These are phyloP conservation scores for Globisporangium sylvaticum DNA, from an alignment of 352 stramenopile genomes.

Conservation along the genomic window DNA sequence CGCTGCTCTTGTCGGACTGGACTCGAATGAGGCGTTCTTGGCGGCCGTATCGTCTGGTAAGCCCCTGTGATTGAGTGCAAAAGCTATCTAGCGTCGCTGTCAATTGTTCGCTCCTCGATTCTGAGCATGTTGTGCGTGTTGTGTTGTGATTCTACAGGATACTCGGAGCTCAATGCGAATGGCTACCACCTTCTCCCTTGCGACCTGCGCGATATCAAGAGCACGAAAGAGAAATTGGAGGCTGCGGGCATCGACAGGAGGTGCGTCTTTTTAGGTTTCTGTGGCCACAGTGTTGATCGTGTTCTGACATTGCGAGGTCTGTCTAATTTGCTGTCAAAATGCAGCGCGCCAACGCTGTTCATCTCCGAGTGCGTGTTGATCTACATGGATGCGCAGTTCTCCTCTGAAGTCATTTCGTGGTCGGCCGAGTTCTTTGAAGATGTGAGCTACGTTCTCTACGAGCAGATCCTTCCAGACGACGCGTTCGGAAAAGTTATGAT, in stretches of 20 bases:
- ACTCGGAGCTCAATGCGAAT: constrained; percentile 57
- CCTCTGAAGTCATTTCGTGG: constrained; percentile 70
- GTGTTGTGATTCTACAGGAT: constrained; percentile 19
- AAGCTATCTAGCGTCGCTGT: too few relatives aligned
- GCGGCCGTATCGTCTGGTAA: constrained; percentile 48
- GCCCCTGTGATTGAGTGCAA: too few relatives aligned
- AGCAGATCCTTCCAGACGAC: constrained; percentile 89
- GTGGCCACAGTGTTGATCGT: neutral
- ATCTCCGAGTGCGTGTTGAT: constrained; percentile 91
- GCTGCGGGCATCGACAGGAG: constrained; percentile 45
- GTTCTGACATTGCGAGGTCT: neutral
- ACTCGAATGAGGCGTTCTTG: constrained; percentile 38
- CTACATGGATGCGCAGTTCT: constrained; percentile 88
- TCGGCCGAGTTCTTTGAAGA: constrained; percentile 61
- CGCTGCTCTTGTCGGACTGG: constrained; percentile 37
- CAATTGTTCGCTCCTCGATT: too few relatives aligned
- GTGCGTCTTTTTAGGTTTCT: constrained; percentile 7
- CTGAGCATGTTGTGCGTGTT: neutral
- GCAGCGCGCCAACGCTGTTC: constrained; percentile 60
- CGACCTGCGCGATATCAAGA: constrained; percentile 64
- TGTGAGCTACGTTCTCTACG: constrained; percentile 83
- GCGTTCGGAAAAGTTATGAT: constrained; percentile 91
- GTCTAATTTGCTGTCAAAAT: neutral
- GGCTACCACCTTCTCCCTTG: constrained; percentile 80
- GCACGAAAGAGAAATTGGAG: constrained; percentile 53